A percentile compares a stretch with the other conserved stretches of the same genome.
Evolutionary conservation across 2,329 filamentous ascomycete genomes (phyloP).

Genomic region (Botryotinia convoluta): DNA sequence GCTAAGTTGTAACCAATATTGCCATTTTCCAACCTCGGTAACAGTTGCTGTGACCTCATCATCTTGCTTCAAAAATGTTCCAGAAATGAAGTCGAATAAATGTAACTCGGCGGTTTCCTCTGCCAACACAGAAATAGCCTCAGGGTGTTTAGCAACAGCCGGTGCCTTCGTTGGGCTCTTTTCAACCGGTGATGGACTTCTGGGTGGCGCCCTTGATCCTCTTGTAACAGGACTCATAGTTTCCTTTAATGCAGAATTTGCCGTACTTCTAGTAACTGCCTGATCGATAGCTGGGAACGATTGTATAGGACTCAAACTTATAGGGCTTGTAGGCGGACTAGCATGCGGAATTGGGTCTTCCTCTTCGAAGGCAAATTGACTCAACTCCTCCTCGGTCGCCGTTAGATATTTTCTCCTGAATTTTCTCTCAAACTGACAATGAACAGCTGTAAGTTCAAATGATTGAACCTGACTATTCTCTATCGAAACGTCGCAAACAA

Average conservation of each 20-base stretch:
- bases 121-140: constrained; percentile 68
- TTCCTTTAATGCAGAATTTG: constrained; percentile 49
- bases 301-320: constrained; percentile 35
- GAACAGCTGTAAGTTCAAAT: constrained; percentile 78
- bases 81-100: constrained; percentile 85
- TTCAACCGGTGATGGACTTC: constrained; percentile 32
- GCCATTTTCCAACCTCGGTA: constrained; percentile 83
- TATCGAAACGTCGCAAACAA: constrained; percentile 81
- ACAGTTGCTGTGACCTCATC: constrained; percentile 73
- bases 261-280: constrained; percentile 33
- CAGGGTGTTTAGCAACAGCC: constrained; percentile 59
- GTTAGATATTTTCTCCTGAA: constrained; percentile 76
- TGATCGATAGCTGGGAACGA: constrained; percentile 28
- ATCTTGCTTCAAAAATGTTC: constrained; percentile 64
- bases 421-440: constrained; percentile 98
- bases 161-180: constrained; percentile 57
- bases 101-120: constrained; percentile 82
- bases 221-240: constrained; percentile 25
- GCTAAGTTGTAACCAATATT: constrained; percentile 90
- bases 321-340: constrained; percentile 57
- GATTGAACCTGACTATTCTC: constrained; percentile 68
- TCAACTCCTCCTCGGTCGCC: constrained; percentile 77
- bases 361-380: constrained; percentile 75
- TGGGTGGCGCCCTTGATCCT: constrained; percentile 24
- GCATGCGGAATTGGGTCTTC: constrained; percentile 63